A percentile compares a stretch with the other conserved stretches of the same genome.
Conservation (phyloP, 75 land plant genomes). For the Pinus albicaulis region DNA sequence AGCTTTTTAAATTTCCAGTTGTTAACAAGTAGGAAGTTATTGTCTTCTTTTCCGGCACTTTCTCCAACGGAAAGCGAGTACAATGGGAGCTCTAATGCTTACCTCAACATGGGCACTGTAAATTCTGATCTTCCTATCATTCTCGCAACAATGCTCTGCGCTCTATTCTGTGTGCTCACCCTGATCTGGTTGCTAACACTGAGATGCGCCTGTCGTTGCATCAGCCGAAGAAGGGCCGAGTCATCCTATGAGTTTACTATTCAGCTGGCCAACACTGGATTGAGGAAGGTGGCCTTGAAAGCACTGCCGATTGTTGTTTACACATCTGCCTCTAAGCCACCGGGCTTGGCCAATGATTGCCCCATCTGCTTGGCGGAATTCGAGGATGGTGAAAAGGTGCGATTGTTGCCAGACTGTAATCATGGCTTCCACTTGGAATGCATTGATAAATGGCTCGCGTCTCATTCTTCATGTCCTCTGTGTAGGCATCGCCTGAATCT, state of each 20-base stretch:
- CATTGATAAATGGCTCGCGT: conserved; percentile 69
- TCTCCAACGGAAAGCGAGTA: too few species aligned
- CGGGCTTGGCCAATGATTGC: conserved; percentile 28
- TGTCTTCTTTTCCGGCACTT: too few species aligned
- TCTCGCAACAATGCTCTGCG: conserved; percentile 58
- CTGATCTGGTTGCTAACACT: conserved; percentile 38
- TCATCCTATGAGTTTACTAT: conserved; percentile 9
- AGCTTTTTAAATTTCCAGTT: too few species aligned
- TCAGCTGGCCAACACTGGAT: conserved; percentile 14
- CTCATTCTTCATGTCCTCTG: conserved; percentile 64
- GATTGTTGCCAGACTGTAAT: conserved; percentile 61
- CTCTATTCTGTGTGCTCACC: conserved; percentile 45
- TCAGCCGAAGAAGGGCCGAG: conserved; percentile 14
- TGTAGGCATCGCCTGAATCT: conserved; percentile 12
- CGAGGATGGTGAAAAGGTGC: conserved; percentile 28
- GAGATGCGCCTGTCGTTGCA: conserved; percentile 38
- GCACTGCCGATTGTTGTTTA: conserved; percentile 30
- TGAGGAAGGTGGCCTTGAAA: conserved; percentile 1
- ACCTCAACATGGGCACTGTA: conserved; percentile 26
- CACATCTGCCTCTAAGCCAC: neutral
- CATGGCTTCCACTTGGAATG: conserved; percentile 69
- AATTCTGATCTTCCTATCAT: conserved; percentile 70
- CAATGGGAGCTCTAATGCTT: too few species aligned
- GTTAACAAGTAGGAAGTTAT: too few species aligned
- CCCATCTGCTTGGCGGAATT: conserved; percentile 66